These are phyloP conservation scores for Nasturtium officinale DNA, from an alignment of 345 rosid genomes.

Conservation along the genomic window DNA sequence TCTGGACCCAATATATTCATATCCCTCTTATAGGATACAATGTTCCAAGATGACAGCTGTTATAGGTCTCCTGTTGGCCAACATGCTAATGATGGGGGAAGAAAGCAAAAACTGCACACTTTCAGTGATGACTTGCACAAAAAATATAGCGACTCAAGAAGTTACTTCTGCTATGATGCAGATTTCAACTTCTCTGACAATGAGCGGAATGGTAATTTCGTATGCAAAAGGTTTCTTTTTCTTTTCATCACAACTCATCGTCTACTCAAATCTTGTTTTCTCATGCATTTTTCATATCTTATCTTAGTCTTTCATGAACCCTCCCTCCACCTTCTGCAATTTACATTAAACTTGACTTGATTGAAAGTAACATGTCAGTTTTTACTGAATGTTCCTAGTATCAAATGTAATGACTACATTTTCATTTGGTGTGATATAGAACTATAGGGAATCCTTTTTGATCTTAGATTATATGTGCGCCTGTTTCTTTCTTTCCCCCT, in stretches of 20 bases:
- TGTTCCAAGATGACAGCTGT: slow-evolving; percentile 42
- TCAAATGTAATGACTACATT: slow-evolving; percentile 6
- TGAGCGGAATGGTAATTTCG: slow-evolving; percentile 58
- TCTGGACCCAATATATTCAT: slow-evolving; percentile 8
- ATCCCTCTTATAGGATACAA: slow-evolving; percentile 51
- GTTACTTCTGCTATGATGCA: slow-evolving; percentile 37
- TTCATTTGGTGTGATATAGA: slow-evolving; percentile 24
- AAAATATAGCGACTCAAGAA: slow-evolving; percentile 44
- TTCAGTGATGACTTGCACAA: slow-evolving; percentile 41
- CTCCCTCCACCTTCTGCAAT: slow-evolving; percentile 9
- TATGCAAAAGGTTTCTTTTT: background rate
- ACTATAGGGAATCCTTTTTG: slow-evolving; percentile 19
- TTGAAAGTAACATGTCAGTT: slow-evolving; percentile 25
- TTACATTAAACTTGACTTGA: background rate
- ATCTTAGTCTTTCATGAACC: slow-evolving; percentile 10
- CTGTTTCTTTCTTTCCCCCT: slow-evolving; percentile 19
- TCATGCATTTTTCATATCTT: slow-evolving; percentile 10
- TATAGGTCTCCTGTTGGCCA: slow-evolving; percentile 44
- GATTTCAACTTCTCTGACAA: slow-evolving; percentile 34
- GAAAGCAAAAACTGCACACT: slow-evolving; percentile 36
- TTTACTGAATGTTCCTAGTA: slow-evolving; percentile 12
- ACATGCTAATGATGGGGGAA: slow-evolving; percentile 39
- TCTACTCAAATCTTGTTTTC: slow-evolving; percentile 21
- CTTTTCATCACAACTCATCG: slow-evolving; percentile 24
- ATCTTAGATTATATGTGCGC: slow-evolving; percentile 13